Base-by-base conservation (phyloP, 768 basidiomycete species). In the Tylopilus cervinicoccineus region DNA sequence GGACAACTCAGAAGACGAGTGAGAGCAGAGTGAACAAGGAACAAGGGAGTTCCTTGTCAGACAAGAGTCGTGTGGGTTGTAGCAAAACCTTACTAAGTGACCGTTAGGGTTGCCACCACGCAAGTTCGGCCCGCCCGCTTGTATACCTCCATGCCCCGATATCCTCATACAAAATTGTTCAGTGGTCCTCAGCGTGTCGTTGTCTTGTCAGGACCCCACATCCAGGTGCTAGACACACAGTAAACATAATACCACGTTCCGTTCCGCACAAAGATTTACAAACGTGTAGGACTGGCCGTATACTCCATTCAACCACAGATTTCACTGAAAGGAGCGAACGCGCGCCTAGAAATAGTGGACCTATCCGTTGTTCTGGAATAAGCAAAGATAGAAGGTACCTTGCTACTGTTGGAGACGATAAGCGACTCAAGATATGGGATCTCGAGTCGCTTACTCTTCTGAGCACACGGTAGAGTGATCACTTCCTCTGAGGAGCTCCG, bases 381-480 rank as follows among this genome's bases (percentile, higher is more conserved):
- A 78, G 80, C 57, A 43, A 52, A 6, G 64, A 65, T 0, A 70
- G 66, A 45, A 64, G 52, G 26, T 75, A 81, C 55, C 65, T 92
- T 14, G 78, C 80, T 5, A 86, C 85, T 2, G 69, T 74, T 0
- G 83, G 79, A 8, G 93, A 95, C 45, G 88, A 93, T 66, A 98
- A 98, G 68, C 66, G 67, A 44, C 70, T 98, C 57, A 84, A 78
- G 54, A 73, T 95, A 10, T 93, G 88, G 84, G 71, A 76, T 24
- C 56, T 91, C 7, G 77, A 78, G 3, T 67, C 70, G 0, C 63
- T 88, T 53, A 70, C 73, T 50, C 62, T 85, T 10, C 53, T 83
- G 39, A 89, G 76, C 60, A 72, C 79, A 50, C 75, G 91, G 89
- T 88, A 48, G 36, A 74, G 53, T 11, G 27, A 22, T n/a, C 3